phyloP scores from a whole-genome alignment of 2,329 filamentous ascomycete species.

The Aspergillus felis region DNA sequence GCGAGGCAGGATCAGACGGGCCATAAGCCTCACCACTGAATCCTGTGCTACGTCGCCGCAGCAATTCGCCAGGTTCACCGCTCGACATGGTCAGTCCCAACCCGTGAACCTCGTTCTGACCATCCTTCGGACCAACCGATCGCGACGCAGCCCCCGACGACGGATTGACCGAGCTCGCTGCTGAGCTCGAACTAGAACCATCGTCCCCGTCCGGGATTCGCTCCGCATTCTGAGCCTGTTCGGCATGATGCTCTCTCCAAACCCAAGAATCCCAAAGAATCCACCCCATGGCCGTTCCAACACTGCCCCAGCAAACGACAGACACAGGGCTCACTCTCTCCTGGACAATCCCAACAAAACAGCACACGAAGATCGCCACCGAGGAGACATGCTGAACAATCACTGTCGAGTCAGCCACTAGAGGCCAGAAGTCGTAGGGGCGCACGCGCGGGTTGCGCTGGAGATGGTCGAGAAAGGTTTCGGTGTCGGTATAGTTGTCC shows the following conservation, averaged over 20 bases:
- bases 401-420: slow-evolving; percentile 91
- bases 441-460: slow-evolving; percentile 90
- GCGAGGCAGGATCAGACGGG: slow-evolving; percentile 34
- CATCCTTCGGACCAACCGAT: slow-evolving; percentile 27
- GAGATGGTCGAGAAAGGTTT: slow-evolving; percentile 92
- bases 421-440: slow-evolving; percentile 96
- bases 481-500: slow-evolving; percentile 98
- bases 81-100: slow-evolving; percentile 42
- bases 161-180: slow-evolving; percentile 28
- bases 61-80: slow-evolving; percentile 30
- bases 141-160: slow-evolving; percentile 20
- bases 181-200: slow-evolving; percentile 39
- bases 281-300: slow-evolving; percentile 83
- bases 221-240: slow-evolving; percentile 28
- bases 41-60: slow-evolving; percentile 25
- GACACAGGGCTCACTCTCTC: slow-evolving; percentile 85
- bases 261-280: slow-evolving; percentile 89
- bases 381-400: slow-evolving; percentile 97
- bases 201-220: slow-evolving; percentile 30
- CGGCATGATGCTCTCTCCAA: slow-evolving; percentile 57
- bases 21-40: slow-evolving; percentile 47
- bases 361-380: slow-evolving; percentile 89
- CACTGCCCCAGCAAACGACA: slow-evolving; percentile 78
- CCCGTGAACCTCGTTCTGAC: slow-evolving; percentile 30
- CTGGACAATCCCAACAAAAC: slow-evolving; percentile 85